Conservation (phyloP, 1,139 yeast genomes). For the Taphrina populina region DNA sequence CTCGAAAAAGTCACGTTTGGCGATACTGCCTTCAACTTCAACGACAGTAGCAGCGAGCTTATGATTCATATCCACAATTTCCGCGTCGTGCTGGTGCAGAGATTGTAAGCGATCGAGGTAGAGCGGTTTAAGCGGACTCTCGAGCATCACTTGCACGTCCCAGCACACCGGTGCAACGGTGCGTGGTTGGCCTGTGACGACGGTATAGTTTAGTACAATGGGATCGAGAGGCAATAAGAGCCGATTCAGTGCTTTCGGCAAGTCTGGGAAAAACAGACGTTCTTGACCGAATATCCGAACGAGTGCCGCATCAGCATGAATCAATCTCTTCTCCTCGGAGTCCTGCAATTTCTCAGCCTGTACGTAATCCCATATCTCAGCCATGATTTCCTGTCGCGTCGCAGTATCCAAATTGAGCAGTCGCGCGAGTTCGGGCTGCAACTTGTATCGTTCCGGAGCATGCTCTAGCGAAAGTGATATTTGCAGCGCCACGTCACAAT, state of each 20-base stretch:
- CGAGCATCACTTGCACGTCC: constrained; percentile 67
- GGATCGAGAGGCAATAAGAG: constrained; percentile 75
- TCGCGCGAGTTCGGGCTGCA: constrained; percentile 63
- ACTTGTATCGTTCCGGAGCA: constrained; percentile 61
- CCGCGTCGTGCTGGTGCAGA: constrained; percentile 50
- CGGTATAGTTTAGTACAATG: constrained; percentile 67
- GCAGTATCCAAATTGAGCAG: constrained; percentile 64
- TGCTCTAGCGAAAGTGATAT: constrained; percentile 80
- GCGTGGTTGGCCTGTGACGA: constrained; percentile 59
- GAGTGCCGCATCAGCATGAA: constrained; percentile 69
- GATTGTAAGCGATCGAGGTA: constrained; percentile 36
- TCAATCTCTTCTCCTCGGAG: constrained; percentile 55
- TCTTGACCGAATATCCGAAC: constrained; percentile 57
- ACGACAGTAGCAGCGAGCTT: constrained; percentile 63
- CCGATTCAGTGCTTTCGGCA: constrained; percentile 66
- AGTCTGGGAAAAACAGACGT: constrained; percentile 62
- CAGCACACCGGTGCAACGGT: constrained; percentile 40
- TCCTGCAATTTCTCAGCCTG: constrained; percentile 68
- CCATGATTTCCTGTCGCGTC: constrained; percentile 83
- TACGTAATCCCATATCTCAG: constrained; percentile 83
- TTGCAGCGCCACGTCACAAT: constrained; percentile 61
- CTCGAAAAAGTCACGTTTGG: constrained; percentile 69
- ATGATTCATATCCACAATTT: constrained; percentile 58
- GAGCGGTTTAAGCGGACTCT: constrained; percentile 56
- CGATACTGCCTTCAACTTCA: constrained; percentile 62